These are phyloP conservation scores for Fusarium duplospermum DNA, from an alignment of 2,329 filamentous ascomycete species.

Conservation along the genomic window DNA sequence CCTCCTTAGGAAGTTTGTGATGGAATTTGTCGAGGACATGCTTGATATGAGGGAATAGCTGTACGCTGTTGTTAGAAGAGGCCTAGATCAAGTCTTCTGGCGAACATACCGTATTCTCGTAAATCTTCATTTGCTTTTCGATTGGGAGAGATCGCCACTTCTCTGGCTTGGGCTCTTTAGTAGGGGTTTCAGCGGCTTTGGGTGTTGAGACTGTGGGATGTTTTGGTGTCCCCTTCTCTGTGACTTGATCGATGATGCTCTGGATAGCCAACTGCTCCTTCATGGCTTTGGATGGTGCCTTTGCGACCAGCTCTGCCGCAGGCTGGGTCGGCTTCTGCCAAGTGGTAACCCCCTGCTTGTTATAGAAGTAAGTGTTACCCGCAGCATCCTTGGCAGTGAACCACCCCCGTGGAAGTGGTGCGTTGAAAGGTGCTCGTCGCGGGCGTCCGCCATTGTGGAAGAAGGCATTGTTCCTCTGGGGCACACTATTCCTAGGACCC, in stretches of 20 bases:
- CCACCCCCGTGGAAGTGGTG: slow-evolving; percentile 84
- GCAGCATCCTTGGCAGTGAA: slow-evolving; percentile 77
- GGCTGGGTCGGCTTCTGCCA: slow-evolving; percentile 83
- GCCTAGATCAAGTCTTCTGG: not conserved
- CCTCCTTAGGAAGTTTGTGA: slow-evolving; percentile 85
- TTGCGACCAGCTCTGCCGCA: slow-evolving; percentile 71
- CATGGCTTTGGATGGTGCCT: slow-evolving; percentile 71
- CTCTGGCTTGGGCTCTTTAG: slow-evolving; percentile 71
- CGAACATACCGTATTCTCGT: slow-evolving; percentile 85
- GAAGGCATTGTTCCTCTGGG: slow-evolving; percentile 64
- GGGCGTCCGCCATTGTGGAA: slow-evolving; percentile 60
- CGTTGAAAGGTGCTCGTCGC: slow-evolving; percentile 66
- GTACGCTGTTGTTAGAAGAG: slow-evolving; percentile 18
- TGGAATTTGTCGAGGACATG: slow-evolving; percentile 88
- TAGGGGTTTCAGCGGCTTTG: slow-evolving; percentile 65
- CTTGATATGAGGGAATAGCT: slow-evolving; percentile 89
- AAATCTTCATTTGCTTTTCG: slow-evolving; percentile 95
- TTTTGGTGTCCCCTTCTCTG: slow-evolving; percentile 70
- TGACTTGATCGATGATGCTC: slow-evolving; percentile 87
- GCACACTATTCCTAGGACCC: slow-evolving; percentile 69
- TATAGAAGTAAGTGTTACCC: slow-evolving; percentile 88
- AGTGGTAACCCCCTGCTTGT: slow-evolving; percentile 78
- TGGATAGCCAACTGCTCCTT: slow-evolving; percentile 80
- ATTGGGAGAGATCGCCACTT: slow-evolving; percentile 76
- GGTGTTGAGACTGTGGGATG: slow-evolving; percentile 72